Base-by-base conservation (phyloP, 2,329 filamentous ascomycete genomes). In the Diplodia sapinea region DNA sequence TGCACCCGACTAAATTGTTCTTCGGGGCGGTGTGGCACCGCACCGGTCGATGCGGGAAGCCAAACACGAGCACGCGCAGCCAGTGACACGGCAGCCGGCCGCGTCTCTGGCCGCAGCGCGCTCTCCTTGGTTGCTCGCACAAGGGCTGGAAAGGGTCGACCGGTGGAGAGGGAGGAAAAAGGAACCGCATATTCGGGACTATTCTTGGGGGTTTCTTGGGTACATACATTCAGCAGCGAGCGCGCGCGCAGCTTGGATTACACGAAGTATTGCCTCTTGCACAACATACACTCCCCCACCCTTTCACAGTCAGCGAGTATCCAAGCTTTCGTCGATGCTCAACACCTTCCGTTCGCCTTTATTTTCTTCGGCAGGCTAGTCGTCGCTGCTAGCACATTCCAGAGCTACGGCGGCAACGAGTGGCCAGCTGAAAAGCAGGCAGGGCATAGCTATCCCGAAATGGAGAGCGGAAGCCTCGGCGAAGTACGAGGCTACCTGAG, bases 41-140 rank as follows among this genome's bases (percentile, higher is more conserved):
- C 56, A n/a, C 6, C 33, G 33, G 20, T 36, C 52, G 52, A 47
- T 17, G 31, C 15, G 31, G 31, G 31, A 59, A 59, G 55, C 55
- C 55, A 43, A 47, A 59, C 56, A 59, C 56, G 38, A 59, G 56
- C 56, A 59, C 56, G 56, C 56, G 56, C 17, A 36, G 36, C 12
- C 9, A 26, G 56, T 59, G 20, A 47, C 56, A 59, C 56, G n/a
- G 5, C 56, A 59, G 54, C 13, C 56, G 56, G 38, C 56, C 20
- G 56, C 56, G 23, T 23, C 56, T 38, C 26, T 38, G 56, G 38
- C 38, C 56, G 23, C 56, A 47, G 43, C 40, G 6, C 33, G 7
- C 40, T n/a, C 17, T n/a, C 40, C 12, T 29, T 59, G 15, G 20
- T 20, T 12, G 36, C 2, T 29, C 38, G 38, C 56, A 59, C 38